Evolutionary conservation across 2,329 filamentous ascomycete species (phyloP).

Genomic region (Botrytis byssoidea): DNA sequence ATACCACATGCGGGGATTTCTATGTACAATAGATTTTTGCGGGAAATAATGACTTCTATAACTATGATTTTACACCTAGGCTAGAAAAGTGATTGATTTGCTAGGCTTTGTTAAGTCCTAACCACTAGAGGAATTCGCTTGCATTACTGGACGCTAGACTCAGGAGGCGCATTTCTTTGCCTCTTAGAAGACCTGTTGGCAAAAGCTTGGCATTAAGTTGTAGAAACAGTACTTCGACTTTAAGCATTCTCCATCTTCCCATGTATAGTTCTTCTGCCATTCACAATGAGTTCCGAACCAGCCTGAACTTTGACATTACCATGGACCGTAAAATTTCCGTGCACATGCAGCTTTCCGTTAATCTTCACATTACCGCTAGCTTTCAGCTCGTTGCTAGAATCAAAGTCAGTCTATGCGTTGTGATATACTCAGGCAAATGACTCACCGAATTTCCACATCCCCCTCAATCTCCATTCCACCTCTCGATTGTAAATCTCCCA

Average conservation of each 20-base stretch:
- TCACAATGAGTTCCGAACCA: conserved; percentile 27
- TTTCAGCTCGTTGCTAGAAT: conserved; percentile 23
- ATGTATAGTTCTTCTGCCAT: conserved; percentile 33
- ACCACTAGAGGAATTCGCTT: not conserved
- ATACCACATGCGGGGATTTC: conserved; percentile 9
- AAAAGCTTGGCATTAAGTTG: not conserved
- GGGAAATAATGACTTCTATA: not conserved
- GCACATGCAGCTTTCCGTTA: conserved; percentile 28
- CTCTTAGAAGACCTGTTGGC: not conserved
- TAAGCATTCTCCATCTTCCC: conserved; percentile 26
- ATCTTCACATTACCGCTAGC: conserved; percentile 24
- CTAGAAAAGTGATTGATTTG: not conserved
- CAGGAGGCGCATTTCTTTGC: not conserved
- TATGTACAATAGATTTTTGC: not conserved
- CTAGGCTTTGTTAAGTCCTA: not conserved
- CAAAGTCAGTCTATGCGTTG: not conserved
- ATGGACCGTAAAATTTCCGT: conserved; percentile 30
- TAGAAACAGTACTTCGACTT: not conserved
- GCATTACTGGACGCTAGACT: not conserved
- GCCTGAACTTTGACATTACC: conserved; percentile 26
- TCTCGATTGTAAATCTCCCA: conserved; percentile 22
- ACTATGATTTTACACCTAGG: not conserved
- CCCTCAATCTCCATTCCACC: conserved; percentile 12
- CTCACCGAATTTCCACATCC: conserved; percentile 26
- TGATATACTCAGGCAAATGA: not conserved